These are phyloP conservation scores for Aristolochia californica DNA, from an alignment of 164 flowering plant species.

Conservation along the genomic window DNA sequence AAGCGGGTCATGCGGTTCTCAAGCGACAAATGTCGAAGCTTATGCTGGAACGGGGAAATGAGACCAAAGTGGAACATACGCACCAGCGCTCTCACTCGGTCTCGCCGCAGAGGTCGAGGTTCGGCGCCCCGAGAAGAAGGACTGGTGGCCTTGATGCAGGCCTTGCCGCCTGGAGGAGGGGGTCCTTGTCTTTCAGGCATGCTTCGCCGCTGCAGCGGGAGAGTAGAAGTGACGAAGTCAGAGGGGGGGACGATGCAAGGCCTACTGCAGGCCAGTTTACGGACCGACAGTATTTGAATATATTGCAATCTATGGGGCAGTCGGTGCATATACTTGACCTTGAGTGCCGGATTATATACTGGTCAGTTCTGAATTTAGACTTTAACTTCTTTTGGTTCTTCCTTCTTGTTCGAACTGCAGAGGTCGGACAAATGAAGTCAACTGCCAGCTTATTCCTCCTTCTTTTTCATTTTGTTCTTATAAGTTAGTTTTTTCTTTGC, in stretches of 20 bases:
- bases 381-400: neutral
- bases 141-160: conserved; percentile 17
- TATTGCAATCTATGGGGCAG: conserved; percentile 93
- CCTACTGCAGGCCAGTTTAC: conserved; percentile 24
- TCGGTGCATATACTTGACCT: conserved; percentile 78
- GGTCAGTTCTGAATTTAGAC: conserved; percentile 38
- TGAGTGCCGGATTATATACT: conserved; percentile 46
- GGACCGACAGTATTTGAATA: conserved; percentile 62
- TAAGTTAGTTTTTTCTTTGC: no score
- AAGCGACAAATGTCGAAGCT: conserved; percentile 72
- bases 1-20: conserved; percentile 66
- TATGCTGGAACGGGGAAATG: conserved; percentile 11
- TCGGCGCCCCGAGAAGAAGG: conserved; percentile 15
- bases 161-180: conserved; percentile 28
- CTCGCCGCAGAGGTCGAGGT: conserved; percentile 54
- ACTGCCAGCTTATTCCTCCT: no score
- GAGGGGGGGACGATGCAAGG: neutral
- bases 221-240: conserved; percentile 31
- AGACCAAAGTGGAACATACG: conserved; percentile 10
- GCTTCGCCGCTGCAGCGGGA: conserved; percentile 84
- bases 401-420: no score
- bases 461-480: no score
- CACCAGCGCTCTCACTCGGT: conserved; percentile 63
- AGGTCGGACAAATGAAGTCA: no score
- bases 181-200: conserved; percentile 49